A percentile compares a stretch with the other conserved stretches of the same genome.
Conservation (phyloP, 768 basidiomycete genomes). For the Kwoniella sp. region DNA sequence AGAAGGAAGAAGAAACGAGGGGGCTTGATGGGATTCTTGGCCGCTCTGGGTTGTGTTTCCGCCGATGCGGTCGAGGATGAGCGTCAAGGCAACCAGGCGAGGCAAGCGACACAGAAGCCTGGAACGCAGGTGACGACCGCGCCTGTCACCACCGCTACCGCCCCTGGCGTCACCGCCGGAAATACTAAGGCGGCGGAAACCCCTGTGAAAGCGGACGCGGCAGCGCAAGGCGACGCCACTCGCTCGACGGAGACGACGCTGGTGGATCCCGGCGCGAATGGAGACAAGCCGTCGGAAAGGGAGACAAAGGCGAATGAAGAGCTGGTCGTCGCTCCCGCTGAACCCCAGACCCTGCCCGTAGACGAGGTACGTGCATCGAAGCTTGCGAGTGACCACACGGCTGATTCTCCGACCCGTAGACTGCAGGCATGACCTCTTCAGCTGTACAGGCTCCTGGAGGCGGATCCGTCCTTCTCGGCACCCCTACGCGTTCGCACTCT, state of each 20-base stretch:
- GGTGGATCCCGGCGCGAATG: slow-evolving; percentile 7
- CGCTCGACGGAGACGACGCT: slow-evolving; percentile 13
- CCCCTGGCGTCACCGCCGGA: not conserved
- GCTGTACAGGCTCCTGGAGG: slow-evolving; percentile 89
- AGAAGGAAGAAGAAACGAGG: slow-evolving; percentile 39
- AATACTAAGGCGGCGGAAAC: not conserved
- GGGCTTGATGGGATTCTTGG: slow-evolving; percentile 37
- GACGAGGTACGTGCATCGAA: slow-evolving; percentile 57
- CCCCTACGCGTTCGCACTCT: slow-evolving; percentile 38
- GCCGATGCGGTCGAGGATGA: slow-evolving; percentile 45
- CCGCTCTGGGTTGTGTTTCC: slow-evolving; percentile 39
- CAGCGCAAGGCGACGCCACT: slow-evolving; percentile 13
- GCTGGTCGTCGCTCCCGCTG: slow-evolving; percentile 26
- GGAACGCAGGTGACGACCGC: slow-evolving; percentile 1
- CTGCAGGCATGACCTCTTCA: slow-evolving; percentile 82
- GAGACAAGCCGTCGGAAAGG: slow-evolving; percentile 1
- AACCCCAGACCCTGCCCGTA: slow-evolving; percentile 54
- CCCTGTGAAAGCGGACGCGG: not conserved
- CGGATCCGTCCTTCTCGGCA: slow-evolving; percentile 53
- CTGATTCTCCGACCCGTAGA: slow-evolving; percentile 48
- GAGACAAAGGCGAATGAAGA: slow-evolving; percentile 13
- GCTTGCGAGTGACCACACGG: not conserved
- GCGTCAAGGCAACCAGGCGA: slow-evolving; percentile 7
- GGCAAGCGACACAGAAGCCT: slow-evolving; percentile 9
- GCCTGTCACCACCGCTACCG: slow-evolving; percentile 1